Conservation (phyloP, 441 rosid genomes). For the Mallotus repandus region DNA sequence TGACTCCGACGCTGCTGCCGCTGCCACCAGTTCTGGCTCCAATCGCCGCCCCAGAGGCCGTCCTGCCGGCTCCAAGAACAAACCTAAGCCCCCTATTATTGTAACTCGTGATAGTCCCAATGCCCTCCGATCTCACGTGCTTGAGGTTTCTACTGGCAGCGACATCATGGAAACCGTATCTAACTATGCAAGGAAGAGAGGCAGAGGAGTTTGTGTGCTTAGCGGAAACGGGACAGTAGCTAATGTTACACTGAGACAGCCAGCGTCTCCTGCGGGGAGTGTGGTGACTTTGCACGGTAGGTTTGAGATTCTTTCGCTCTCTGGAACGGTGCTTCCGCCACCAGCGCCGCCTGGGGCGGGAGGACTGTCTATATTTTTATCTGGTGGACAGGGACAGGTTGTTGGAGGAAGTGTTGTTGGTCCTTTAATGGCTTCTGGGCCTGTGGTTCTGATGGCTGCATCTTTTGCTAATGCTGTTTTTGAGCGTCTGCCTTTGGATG, state of each 20-base stretch:
- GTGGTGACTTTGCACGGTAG: conserved; percentile 73
- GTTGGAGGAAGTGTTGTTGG: conserved; percentile 65
- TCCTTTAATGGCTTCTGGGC: conserved; percentile 50
- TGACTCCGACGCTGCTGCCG: conserved; percentile 30
- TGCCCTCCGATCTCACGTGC: conserved; percentile 72
- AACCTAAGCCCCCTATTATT: conserved; percentile 66
- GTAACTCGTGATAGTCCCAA: conserved; percentile 72
- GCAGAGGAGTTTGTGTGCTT: conserved; percentile 68
- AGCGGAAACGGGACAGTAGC: conserved; percentile 65
- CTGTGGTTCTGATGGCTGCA: conserved; percentile 59
- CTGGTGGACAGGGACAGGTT: conserved; percentile 66
- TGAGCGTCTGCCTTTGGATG: conserved; percentile 63
- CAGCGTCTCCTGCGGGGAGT: conserved; percentile 51
- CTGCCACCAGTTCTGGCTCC: conserved; percentile 35
- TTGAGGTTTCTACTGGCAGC: conserved; percentile 57
- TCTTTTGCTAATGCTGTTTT: conserved; percentile 63
- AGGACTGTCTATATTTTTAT: conserved; percentile 53
- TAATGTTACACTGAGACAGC: conserved; percentile 63
- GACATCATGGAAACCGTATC: conserved; percentile 61
- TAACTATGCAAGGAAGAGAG: conserved; percentile 53
- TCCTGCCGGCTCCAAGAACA: conserved; percentile 77
- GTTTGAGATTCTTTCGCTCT: conserved; percentile 71
- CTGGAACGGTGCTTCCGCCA: conserved; percentile 78
- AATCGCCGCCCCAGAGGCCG: conserved; percentile 73
- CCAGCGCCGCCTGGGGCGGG: conserved; percentile 75